Conservation (phyloP, 2,329 filamentous ascomycete species). For the Alternaria infectoria region DNA sequence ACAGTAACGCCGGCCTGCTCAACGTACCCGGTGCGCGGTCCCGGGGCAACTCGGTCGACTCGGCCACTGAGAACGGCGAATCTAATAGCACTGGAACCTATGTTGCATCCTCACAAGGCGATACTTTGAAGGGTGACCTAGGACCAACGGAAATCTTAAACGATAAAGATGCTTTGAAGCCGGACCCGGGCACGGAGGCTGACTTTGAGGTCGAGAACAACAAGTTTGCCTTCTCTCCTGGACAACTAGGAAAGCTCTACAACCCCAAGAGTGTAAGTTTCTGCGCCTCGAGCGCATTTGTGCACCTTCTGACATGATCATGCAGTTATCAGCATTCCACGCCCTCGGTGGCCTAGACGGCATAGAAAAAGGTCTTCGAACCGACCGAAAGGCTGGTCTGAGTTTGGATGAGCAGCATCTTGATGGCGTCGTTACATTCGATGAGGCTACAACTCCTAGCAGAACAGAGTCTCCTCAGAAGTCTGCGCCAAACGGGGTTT, state of each 20-base stretch:
- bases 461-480: conserved; percentile 26
- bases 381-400: conserved; percentile 69
- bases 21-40: conserved; percentile 69
- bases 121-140: conserved; percentile 50
- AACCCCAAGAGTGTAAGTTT: conserved; percentile 75
- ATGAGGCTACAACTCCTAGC: conserved; percentile 60
- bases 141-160: conserved; percentile 63
- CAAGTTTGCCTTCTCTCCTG: conserved; percentile 82
- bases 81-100: conserved; percentile 66
- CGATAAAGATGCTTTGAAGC: conserved; percentile 72
- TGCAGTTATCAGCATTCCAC: conserved; percentile 64
- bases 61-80: conserved; percentile 61
- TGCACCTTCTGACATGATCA: neutral
- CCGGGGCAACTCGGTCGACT: conserved; percentile 71
- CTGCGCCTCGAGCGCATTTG: neutral
- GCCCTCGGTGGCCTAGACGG: conserved; percentile 76
- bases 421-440: conserved; percentile 71
- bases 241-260: conserved; percentile 79
- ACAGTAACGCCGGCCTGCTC: conserved; percentile 64
- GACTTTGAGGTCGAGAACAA: conserved; percentile 77
- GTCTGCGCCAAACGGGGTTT: conserved; percentile 14
- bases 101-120: conserved; percentile 54
- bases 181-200: conserved; percentile 71
- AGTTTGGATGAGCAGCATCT: conserved; percentile 71
- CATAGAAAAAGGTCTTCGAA: conserved; percentile 74